Evolutionary conservation across 208 protist species (phyloP).

Genomic region (Crithidia thermophila): DNA sequence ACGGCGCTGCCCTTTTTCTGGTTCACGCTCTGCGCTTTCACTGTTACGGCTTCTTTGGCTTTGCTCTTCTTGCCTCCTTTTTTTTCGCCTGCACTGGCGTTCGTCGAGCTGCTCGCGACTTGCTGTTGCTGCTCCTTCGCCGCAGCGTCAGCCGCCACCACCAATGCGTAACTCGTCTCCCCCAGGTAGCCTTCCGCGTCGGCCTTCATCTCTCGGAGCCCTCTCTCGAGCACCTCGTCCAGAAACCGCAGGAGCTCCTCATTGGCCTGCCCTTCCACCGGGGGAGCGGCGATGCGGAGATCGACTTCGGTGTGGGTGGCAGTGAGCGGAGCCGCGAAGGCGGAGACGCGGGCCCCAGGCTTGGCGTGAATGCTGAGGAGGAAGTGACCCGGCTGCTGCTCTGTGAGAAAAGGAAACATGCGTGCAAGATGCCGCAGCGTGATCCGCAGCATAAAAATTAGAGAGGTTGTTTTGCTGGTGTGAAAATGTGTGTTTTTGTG

Average conservation of each 20-base stretch:
- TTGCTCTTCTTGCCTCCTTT: conserved; percentile 33
- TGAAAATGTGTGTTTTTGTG: background rate
- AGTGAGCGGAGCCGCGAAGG: conserved; percentile 37
- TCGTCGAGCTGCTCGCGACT: background rate
- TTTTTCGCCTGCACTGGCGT: background rate
- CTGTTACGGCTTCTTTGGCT: background rate
- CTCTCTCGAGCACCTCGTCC: conserved; percentile 44
- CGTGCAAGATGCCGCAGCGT: conserved; percentile 15
- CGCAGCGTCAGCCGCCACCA: conserved; percentile 10
- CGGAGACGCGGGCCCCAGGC: conserved; percentile 61
- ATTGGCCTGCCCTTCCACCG: conserved; percentile 83
- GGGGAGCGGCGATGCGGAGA: conserved; percentile 68
- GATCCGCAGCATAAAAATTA: background rate
- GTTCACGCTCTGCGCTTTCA: background rate
- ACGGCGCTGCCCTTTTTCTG: background rate
- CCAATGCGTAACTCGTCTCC: conserved; percentile 27
- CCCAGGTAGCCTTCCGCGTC: conserved; percentile 23
- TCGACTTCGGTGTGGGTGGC: conserved; percentile 41
- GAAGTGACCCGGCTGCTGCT: conserved; percentile 48
- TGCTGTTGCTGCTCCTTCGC: background rate
- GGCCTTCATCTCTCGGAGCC: conserved; percentile 27
- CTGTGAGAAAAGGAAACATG: conserved; percentile 60
- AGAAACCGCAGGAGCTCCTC: conserved; percentile 73
- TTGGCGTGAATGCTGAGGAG: conserved; percentile 68
- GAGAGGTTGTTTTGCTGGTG: too few species aligned